phyloP scores from a whole-genome alignment of 2,329 filamentous ascomycete genomes.

The Xylariomycetidae sp. region DNA sequence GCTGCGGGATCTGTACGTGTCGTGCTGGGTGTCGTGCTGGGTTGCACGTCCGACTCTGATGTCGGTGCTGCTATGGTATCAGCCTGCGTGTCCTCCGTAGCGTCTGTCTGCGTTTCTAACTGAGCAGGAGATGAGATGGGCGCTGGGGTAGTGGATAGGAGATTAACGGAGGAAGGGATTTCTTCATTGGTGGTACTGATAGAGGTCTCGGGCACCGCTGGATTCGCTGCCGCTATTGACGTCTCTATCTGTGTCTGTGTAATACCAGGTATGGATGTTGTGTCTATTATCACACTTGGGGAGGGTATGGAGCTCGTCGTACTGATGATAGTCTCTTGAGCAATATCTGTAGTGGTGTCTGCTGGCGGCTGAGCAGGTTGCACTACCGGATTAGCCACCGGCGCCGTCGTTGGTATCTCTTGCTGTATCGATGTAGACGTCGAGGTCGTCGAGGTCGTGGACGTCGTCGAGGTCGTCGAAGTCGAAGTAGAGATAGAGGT shows the following conservation, averaged over 20 bases:
- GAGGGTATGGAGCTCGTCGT: constrained; percentile 31
- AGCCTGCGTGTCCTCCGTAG: constrained; percentile 7
- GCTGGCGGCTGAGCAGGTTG: background rate
- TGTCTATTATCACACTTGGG: constrained; percentile 15
- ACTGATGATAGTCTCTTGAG: constrained; percentile 26
- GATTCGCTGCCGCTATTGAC: constrained; percentile 10
- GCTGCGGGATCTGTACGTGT: constrained; percentile 1
- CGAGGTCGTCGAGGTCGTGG: constrained; percentile 4
- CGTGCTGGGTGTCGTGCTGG: constrained; percentile 1
- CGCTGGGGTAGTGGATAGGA: background rate
- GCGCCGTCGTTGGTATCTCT: constrained; percentile 3
- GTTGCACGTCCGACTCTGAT: constrained; percentile 6
- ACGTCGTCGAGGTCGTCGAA: constrained; percentile 1
- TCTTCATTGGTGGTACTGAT: constrained; percentile 4
- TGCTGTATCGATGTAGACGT: constrained; percentile 3
- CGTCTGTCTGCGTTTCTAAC: constrained; percentile 7
- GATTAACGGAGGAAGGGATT: constrained; percentile 2
- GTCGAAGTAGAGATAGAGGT: constrained; percentile 13
- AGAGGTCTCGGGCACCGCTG: constrained; percentile 6
- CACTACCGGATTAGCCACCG: constrained; percentile 1
- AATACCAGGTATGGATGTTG: constrained; percentile 10
- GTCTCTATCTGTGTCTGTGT: constrained; percentile 11
- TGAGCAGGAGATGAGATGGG: constrained; percentile 6
- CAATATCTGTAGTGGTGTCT: background rate
- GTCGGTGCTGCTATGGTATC: constrained; percentile 10